Evolutionary conservation across 768 basidiomycete genomes (phyloP).

Genomic region (Austroboletus festivus): DNA sequence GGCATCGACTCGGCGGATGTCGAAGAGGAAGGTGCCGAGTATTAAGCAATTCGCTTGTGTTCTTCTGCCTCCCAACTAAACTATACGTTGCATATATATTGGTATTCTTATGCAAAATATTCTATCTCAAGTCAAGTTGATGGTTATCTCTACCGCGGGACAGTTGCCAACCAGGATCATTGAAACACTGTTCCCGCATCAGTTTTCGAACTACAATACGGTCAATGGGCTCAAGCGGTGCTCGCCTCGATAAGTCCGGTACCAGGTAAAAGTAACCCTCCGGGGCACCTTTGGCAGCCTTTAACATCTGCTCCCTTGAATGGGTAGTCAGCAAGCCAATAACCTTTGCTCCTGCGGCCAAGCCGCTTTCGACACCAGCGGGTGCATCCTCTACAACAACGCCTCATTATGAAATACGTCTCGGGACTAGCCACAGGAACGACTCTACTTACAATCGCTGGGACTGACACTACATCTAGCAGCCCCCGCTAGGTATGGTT

Average conservation of each 20-base stretch:
- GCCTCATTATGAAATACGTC: constrained; percentile 39
- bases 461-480: constrained; percentile 62
- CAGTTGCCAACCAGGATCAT: constrained; percentile 32
- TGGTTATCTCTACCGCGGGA: constrained; percentile 37
- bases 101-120: constrained; percentile 6
- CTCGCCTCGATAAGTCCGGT: constrained; percentile 65
- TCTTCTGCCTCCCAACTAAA: neutral
- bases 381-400: constrained; percentile 94
- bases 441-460: constrained; percentile 19
- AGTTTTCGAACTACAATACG: constrained; percentile 1
- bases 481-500: constrained; percentile 89
- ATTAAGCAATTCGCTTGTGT: constrained; percentile 32
- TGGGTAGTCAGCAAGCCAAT: constrained; percentile 84
- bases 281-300: constrained; percentile 46
- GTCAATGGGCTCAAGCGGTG: neutral
- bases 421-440: neutral
- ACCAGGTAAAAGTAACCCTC: constrained; percentile 51
- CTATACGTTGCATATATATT: constrained; percentile 3
- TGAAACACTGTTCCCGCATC: constrained; percentile 19
- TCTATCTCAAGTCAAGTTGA: constrained; percentile 7
- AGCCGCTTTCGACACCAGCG: constrained; percentile 75
- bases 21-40: constrained; percentile 59
- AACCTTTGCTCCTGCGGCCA: constrained; percentile 79
- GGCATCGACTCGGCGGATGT: constrained; percentile 72
- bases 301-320: constrained; percentile 62